Evolutionary conservation across 345 rosid species (phyloP).

Genomic region (Eucalyptus shirleyi): DNA sequence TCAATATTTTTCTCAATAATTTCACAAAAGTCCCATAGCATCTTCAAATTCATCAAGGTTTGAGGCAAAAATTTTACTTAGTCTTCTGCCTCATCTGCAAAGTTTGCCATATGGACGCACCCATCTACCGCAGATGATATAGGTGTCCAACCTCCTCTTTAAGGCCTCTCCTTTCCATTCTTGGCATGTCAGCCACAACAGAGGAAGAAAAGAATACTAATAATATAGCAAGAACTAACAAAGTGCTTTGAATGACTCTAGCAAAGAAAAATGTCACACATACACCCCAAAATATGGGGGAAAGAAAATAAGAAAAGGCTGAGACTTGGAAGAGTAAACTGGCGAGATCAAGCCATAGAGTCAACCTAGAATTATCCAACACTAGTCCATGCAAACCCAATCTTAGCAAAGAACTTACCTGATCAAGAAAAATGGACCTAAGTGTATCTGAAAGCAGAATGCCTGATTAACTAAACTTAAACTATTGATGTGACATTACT

Average conservation of each 20-base stretch:
- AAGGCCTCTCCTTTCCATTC: not conserved
- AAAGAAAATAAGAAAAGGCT: not conserved
- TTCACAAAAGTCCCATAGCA: not conserved
- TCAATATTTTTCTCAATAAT: not conserved
- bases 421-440: not conserved
- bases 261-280: not conserved
- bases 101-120: not conserved
- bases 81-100: not conserved
- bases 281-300: not conserved
- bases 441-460: not conserved
- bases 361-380: not conserved
- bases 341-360: not conserved
- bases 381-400: not conserved
- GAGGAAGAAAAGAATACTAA: not conserved
- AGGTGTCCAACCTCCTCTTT: not conserved
- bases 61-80: not conserved
- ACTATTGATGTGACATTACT: not conserved
- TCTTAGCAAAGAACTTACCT: not conserved
- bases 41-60: not conserved
- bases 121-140: not conserved
- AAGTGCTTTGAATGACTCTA: not conserved
- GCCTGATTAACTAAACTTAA: not conserved
- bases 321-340: not conserved
- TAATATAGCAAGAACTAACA: not conserved
- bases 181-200: not conserved